Evolutionary conservation across 2,329 filamentous ascomycete species (phyloP).

Genomic region (Fusarium sp.): DNA sequence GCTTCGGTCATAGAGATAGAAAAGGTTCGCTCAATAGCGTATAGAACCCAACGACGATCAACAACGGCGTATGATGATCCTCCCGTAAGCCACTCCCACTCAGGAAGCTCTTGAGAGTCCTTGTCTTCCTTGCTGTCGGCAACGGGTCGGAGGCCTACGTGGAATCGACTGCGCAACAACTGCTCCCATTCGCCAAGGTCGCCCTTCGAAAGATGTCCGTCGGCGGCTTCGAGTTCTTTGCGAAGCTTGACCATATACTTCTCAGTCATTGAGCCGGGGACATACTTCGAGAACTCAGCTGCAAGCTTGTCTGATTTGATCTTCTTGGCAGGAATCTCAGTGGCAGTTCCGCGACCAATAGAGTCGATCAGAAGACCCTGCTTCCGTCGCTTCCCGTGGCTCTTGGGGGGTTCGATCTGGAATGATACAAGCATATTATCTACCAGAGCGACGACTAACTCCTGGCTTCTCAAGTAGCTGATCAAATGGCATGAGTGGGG

Average conservation of each 20-base stretch:
- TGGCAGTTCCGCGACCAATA: slow-evolving; percentile 71
- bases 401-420: slow-evolving; percentile 73
- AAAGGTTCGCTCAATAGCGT: slow-evolving; percentile 72
- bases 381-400: slow-evolving; percentile 66
- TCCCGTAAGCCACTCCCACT: slow-evolving; percentile 65
- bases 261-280: slow-evolving; percentile 65
- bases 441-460: slow-evolving; percentile 73
- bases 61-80: slow-evolving; percentile 63
- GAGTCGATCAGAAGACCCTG: slow-evolving; percentile 79
- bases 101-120: slow-evolving; percentile 51
- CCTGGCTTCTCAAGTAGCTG: slow-evolving; percentile 73
- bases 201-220: slow-evolving; percentile 60
- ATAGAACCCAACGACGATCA: slow-evolving; percentile 75
- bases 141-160: slow-evolving; percentile 53
- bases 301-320: slow-evolving; percentile 49
- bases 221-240: slow-evolving; percentile 60
- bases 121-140: slow-evolving; percentile 38
- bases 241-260: slow-evolving; percentile 62
- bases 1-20: slow-evolving; percentile 61
- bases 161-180: slow-evolving; percentile 63
- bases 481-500: slow-evolving; percentile 60
- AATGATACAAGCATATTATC: slow-evolving; percentile 74
- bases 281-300: slow-evolving; percentile 51
- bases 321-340: slow-evolving; percentile 54
- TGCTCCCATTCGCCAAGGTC: slow-evolving; percentile 64